Percentiles rank a stretch among this genome's conserved stretches.
phyloP scores from a whole-genome alignment of 2,329 filamentous ascomycete species.

The Fusarium sp. region DNA sequence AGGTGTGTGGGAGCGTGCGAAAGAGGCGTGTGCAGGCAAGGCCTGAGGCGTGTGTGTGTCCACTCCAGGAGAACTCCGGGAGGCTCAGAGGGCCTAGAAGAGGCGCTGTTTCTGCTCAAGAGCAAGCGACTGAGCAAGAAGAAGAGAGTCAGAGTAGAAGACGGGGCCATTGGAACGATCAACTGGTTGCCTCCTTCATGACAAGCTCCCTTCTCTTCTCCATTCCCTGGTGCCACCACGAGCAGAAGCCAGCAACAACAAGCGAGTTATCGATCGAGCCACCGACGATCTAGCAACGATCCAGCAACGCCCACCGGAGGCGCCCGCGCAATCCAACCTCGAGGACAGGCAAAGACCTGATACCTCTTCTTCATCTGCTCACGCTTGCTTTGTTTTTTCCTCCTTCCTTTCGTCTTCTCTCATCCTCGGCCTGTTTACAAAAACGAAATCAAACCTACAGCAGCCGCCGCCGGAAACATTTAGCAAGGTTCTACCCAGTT shows the following conservation, averaged over 20 bases:
- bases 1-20: constrained; percentile 32
- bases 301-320: constrained; percentile 33
- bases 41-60: constrained; percentile 24
- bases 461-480: constrained; percentile 1
- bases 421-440: constrained; percentile 6
- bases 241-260: constrained; percentile 23
- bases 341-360: constrained; percentile 17
- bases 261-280: constrained; percentile 33
- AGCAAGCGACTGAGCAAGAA: constrained; percentile 17
- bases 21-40: constrained; percentile 28
- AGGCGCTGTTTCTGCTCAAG: constrained; percentile 34
- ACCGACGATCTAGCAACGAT: constrained; percentile 39
- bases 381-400: background rate
- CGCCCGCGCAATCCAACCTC: constrained; percentile 32
- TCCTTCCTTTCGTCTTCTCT: background rate
- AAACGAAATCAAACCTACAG: background rate
- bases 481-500: constrained; percentile 8
- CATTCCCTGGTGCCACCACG: constrained; percentile 14
- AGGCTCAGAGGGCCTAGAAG: constrained; percentile 44
- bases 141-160: constrained; percentile 21
- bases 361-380: constrained; percentile 1
- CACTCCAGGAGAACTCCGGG: constrained; percentile 42
- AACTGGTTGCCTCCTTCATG: constrained; percentile 7
- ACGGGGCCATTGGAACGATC: constrained; percentile 12
- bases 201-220: background rate